Conservation (phyloP, 2,329 filamentous ascomycete species). For the Trichoderma citrinoviride region DNA sequence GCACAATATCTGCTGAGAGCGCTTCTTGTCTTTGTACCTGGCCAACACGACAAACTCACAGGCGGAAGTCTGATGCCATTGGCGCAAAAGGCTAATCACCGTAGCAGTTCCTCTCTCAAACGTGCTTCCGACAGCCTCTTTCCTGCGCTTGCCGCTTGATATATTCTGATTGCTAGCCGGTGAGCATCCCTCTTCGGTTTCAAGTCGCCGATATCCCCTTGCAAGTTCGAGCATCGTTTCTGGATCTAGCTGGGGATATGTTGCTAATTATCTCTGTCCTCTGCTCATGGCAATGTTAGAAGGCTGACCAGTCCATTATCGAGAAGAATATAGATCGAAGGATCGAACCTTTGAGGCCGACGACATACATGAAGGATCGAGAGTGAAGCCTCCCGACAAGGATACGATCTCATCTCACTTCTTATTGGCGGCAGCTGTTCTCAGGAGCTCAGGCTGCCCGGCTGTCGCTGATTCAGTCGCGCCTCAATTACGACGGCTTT, state of each 20-base stretch:
- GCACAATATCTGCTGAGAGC: too few relatives aligned
- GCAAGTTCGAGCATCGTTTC: too few relatives aligned
- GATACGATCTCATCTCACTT: background rate
- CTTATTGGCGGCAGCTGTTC: background rate
- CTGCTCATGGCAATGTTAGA: background rate
- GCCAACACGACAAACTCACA: too few relatives aligned
- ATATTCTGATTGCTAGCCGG: background rate
- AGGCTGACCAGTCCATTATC: background rate
- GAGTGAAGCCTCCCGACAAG: background rate
- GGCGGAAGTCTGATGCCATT: background rate
- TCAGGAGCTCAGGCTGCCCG: background rate
- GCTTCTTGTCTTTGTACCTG: too few relatives aligned
- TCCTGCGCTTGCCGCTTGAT: background rate
- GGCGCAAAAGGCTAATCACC: background rate
- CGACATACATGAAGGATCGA: constrained; percentile 15
- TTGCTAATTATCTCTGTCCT: background rate
- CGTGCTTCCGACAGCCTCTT: background rate
- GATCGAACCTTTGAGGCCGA: background rate
- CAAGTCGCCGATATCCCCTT: background rate
- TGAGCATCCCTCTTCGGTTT: background rate
- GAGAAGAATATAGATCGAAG: background rate
- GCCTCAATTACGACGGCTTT: background rate
- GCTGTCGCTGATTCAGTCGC: background rate
- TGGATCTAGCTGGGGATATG: too few relatives aligned
- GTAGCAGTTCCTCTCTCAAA: background rate